Conservation (phyloP, 257 asterid genomes). For the Solanum verrucosum region DNA sequence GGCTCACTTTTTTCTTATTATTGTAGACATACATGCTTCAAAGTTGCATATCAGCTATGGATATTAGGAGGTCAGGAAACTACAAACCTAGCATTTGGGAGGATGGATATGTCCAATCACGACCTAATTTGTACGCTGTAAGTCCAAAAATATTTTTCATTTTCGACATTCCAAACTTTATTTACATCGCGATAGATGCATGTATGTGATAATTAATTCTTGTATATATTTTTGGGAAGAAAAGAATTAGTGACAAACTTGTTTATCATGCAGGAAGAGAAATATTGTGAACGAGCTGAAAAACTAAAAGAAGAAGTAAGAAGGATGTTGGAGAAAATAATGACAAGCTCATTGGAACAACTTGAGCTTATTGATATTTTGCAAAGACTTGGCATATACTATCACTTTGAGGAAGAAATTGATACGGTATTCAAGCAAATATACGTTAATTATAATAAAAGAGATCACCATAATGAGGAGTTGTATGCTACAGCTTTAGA, state of each 20-base stretch:
- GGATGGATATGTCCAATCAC: slow-evolving; percentile 32
- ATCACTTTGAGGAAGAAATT: slow-evolving; percentile 23
- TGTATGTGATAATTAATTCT: background rate
- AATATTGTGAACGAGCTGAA: slow-evolving; percentile 15
- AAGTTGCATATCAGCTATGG: background rate
- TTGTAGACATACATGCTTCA: background rate
- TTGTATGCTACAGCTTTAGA: slow-evolving; percentile 12
- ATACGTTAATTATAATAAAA: background rate
- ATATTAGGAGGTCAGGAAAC: slow-evolving; percentile 35
- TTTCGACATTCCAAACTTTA: background rate
- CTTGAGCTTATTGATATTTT: slow-evolving; percentile 37
- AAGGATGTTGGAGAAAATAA: slow-evolving; percentile 3
- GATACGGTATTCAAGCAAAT: slow-evolving; percentile 2
- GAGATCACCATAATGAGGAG: background rate
- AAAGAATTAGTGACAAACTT: background rate
- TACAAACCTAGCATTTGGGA: slow-evolving; percentile 32
- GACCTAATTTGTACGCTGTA: slow-evolving; percentile 18
- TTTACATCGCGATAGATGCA: background rate
- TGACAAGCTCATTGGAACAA: slow-evolving; percentile 6
- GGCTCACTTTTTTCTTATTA: background rate
- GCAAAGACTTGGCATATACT: slow-evolving; percentile 35
- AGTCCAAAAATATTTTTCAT: background rate
- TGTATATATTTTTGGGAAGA: background rate
- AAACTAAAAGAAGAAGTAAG: slow-evolving; percentile 16
- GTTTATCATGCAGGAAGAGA: slow-evolving; percentile 21